phyloP scores from a whole-genome alignment of 2,329 filamentous ascomycete species.

The Aureobasidium sp. region DNA sequence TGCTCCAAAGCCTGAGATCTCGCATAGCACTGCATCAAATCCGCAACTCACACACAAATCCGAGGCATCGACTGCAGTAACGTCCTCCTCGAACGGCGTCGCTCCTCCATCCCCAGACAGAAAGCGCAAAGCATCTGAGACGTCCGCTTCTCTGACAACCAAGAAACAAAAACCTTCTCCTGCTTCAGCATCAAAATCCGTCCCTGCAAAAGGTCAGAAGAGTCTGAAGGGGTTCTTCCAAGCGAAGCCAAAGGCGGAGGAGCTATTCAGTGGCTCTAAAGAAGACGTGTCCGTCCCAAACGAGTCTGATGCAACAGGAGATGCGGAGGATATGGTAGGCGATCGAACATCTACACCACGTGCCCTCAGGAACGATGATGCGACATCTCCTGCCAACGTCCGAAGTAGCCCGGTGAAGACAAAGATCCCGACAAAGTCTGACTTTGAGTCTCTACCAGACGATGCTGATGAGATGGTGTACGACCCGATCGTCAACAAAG shows the following conservation, averaged over 20 bases:
- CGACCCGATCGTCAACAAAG: constrained; percentile 66
- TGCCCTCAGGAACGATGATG: neutral
- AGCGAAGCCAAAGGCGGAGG: constrained; percentile 38
- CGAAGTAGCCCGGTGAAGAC: neutral
- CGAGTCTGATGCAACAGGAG: neutral
- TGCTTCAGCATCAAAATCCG: constrained; percentile 22
- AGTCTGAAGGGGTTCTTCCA: constrained; percentile 78
- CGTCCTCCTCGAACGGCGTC: neutral
- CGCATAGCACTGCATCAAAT: neutral
- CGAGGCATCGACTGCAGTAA: neutral
- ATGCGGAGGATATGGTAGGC: neutral
- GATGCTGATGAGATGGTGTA: constrained; percentile 43
- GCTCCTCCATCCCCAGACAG: neutral
- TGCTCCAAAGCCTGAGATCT: neutral
- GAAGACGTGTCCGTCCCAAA: neutral
- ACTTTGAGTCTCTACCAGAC: constrained; percentile 13
- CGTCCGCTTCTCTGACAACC: constrained; percentile 26
- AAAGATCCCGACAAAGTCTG: neutral
- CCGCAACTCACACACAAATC: neutral
- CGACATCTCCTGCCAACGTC: neutral
- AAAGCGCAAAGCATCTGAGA: constrained; percentile 32
- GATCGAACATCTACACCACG: neutral
- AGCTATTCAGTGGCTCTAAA: neutral
- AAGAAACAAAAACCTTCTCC: constrained; percentile 46
- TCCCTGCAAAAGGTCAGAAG: constrained; percentile 41